Conservation (phyloP, 2,329 filamentous ascomycete species). For the Orbilia ellipsospora region DNA sequence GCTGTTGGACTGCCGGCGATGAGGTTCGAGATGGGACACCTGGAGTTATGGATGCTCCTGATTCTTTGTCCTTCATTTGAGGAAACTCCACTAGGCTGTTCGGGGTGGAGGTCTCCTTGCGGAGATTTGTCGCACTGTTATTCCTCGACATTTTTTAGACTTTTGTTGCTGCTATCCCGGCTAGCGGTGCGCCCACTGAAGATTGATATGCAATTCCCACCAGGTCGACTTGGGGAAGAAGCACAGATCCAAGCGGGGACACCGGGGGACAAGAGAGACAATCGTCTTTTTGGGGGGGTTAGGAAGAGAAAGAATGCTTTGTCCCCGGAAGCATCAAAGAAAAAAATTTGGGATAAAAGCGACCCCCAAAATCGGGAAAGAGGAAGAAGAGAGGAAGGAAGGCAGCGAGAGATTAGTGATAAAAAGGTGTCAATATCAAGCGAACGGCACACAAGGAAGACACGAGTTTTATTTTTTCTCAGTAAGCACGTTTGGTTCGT, state of each 20-base stretch:
- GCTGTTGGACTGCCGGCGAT: slow-evolving; percentile 40
- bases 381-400: slow-evolving; percentile 15
- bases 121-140: slow-evolving; percentile 43
- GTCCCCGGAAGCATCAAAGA: slow-evolving; percentile 53
- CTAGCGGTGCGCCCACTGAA: slow-evolving; percentile 37
- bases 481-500: slow-evolving; percentile 37
- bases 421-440: slow-evolving; percentile 31
- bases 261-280: slow-evolving; percentile 49
- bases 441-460: slow-evolving; percentile 32
- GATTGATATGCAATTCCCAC: slow-evolving; percentile 44
- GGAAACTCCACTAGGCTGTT: slow-evolving; percentile 44
- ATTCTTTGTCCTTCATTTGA: slow-evolving; percentile 34
- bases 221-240: slow-evolving; percentile 25
- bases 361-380: slow-evolving; percentile 43
- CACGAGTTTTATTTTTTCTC: slow-evolving; percentile 11
- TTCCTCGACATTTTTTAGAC: slow-evolving; percentile 52
- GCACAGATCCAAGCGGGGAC: slow-evolving; percentile 52
- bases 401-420: slow-evolving; percentile 12
- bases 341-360: slow-evolving; percentile 34
- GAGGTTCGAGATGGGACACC: slow-evolving; percentile 52
- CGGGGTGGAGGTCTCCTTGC: slow-evolving; percentile 49
- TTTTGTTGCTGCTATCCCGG: slow-evolving; percentile 39
- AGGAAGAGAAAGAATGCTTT: slow-evolving; percentile 38
- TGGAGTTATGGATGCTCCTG: slow-evolving; percentile 39
- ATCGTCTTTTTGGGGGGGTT: slow-evolving; percentile 50